phyloP scores from a whole-genome alignment of 768 basidiomycete species.

The Sistotremastrum suecicum region DNA sequence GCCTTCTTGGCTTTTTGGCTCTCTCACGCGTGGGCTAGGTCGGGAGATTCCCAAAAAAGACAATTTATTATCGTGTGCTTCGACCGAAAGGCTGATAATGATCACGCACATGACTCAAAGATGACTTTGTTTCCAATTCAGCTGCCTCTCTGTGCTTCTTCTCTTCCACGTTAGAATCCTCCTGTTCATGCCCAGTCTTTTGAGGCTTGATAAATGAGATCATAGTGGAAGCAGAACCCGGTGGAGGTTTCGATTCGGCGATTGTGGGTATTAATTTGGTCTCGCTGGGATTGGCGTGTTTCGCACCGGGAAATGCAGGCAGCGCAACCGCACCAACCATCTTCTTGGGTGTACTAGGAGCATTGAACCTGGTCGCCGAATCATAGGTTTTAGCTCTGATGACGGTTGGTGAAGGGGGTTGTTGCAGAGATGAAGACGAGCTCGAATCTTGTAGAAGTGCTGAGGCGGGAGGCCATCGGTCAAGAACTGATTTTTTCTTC shows the following conservation, averaged over 20 bases:
- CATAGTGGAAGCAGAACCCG: constrained; percentile 68
- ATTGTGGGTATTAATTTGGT: background rate
- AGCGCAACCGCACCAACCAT: background rate
- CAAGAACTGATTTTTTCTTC: constrained; percentile 39
- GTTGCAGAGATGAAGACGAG: constrained; percentile 24
- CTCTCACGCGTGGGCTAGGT: too few species aligned
- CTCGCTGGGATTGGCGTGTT: background rate
- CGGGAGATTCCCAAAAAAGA: too few species aligned
- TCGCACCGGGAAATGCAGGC: background rate
- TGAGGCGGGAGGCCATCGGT: constrained; percentile 48
- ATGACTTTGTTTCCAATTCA: constrained; percentile 9
- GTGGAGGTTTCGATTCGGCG: constrained; percentile 2
- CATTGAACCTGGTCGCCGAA: constrained; percentile 2
- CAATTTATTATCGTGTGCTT: too few species aligned
- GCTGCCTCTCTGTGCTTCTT: background rate
- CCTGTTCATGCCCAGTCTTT: constrained; percentile 27
- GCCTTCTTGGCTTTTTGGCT: too few species aligned
- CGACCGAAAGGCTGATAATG: constrained; percentile 16
- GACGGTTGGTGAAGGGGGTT: constrained; percentile 26
- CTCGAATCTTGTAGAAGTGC: constrained; percentile 24
- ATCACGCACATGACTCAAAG: constrained; percentile 80
- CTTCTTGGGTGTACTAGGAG: constrained; percentile 1
- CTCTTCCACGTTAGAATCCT: background rate
- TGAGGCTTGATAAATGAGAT: constrained; percentile 44
- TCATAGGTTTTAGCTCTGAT: constrained; percentile 11